Conservation (phyloP, 176 grass and related monocot species). For the Rhynchospora tenuis region DNA sequence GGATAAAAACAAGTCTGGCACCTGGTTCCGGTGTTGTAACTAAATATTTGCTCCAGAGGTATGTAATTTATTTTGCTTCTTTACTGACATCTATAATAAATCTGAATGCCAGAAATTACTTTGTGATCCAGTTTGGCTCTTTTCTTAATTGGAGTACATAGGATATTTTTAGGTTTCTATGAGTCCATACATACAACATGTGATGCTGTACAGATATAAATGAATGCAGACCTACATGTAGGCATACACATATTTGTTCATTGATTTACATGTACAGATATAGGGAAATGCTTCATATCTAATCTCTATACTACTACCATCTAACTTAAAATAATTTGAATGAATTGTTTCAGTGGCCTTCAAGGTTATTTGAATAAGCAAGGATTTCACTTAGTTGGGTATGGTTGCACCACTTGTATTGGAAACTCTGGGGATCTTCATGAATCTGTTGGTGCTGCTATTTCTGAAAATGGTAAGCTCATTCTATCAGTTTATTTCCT, state of each 20-base stretch:
- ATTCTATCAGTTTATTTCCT: background rate
- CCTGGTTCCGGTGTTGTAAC: constrained; percentile 95
- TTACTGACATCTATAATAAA: background rate
- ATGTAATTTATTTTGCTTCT: constrained; percentile 15
- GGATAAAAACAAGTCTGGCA: constrained; percentile 93
- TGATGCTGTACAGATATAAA: background rate
- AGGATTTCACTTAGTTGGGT: constrained; percentile 84
- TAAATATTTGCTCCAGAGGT: constrained; percentile 93
- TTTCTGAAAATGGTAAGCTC: constrained; percentile 71
- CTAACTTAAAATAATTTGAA: background rate
- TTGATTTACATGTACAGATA: background rate
- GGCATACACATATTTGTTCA: background rate
- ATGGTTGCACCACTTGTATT: constrained; percentile 93
- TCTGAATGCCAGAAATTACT: background rate
- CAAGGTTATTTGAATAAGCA: constrained; percentile 81
- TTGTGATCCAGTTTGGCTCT: background rate
- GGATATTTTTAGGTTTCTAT: background rate
- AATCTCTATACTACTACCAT: background rate
- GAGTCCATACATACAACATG: background rate
- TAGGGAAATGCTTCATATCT: background rate
- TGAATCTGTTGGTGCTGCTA: constrained; percentile 67
- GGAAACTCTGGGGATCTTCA: constrained; percentile 92
- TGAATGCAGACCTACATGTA: background rate
- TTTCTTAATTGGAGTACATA: background rate
- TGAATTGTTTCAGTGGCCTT: constrained; percentile 49